These are phyloP conservation scores for Thelonectria blattea DNA, from an alignment of 2,329 filamentous ascomycete genomes.

Conservation along the genomic window DNA sequence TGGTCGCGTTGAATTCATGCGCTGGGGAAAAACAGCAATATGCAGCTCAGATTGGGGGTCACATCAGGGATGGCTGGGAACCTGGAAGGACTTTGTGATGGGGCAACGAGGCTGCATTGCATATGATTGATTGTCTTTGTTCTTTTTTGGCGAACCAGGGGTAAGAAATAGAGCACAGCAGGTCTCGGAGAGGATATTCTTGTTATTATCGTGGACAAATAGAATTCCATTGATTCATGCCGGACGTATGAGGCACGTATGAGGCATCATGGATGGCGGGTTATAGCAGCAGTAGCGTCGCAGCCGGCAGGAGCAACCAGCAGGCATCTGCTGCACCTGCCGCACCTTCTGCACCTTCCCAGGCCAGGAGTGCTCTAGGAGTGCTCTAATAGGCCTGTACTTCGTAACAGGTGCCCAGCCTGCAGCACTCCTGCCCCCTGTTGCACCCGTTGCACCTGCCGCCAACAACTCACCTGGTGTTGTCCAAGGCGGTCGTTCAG, in stretches of 20 bases:
- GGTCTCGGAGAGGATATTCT: neutral
- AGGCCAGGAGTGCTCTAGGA: neutral
- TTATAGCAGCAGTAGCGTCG: neutral
- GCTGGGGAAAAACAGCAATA: neutral
- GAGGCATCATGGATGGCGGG: neutral
- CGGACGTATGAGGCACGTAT: neutral
- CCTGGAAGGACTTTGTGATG: neutral
- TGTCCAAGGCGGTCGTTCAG: neutral
- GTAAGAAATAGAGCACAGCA: neutral
- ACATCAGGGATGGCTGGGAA: neutral
- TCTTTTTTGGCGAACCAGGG: neutral
- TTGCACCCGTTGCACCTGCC: neutral
- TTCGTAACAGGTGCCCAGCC: neutral
- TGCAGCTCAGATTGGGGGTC: neutral
- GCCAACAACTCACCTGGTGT: neutral
- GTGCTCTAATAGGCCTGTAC: neutral
- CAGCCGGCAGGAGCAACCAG: neutral
- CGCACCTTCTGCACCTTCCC: neutral
- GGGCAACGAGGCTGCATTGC: no score
- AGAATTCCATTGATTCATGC: neutral
- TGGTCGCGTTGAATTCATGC: neutral
- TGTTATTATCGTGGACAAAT: neutral
- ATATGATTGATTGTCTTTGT: conserved; percentile 7
- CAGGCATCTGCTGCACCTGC: neutral
- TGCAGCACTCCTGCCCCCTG: neutral